A percentile compares a stretch with the other conserved stretches of the same genome.
Conservation (phyloP, 2,329 filamentous ascomycete genomes). For the Neurospora sp. region DNA sequence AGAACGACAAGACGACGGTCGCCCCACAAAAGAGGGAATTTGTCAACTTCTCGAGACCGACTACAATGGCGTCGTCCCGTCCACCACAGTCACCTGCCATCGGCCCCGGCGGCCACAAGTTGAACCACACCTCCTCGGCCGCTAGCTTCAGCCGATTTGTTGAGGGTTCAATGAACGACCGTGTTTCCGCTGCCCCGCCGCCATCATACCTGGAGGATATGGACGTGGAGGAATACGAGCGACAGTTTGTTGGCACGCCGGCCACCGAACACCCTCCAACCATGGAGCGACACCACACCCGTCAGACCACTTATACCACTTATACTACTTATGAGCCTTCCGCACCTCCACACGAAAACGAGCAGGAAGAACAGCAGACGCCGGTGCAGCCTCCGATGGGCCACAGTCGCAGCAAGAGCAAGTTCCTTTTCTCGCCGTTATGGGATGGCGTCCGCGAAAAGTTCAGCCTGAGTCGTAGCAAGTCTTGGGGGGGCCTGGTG, state of each 20-base stretch:
- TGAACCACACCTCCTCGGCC: conserved; percentile 4
- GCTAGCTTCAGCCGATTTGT: conserved; percentile 45
- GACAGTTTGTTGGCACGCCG: conserved; percentile 13
- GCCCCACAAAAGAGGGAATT: not conserved
- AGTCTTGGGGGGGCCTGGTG: conserved; percentile 16
- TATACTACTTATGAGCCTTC: not conserved
- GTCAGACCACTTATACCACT: not conserved
- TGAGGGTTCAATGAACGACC: conserved; percentile 83
- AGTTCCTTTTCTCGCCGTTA: conserved; percentile 24
- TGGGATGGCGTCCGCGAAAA: conserved; percentile 24
- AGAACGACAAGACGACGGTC: not conserved
- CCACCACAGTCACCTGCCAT: not conserved
- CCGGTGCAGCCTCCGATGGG: conserved; percentile 9
- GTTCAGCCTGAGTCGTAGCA: conserved; percentile 18
- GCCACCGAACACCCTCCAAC: not conserved
- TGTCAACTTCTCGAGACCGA: not conserved
- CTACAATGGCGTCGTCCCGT: not conserved
- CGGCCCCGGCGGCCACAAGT: not conserved
- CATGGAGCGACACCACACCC: not conserved
- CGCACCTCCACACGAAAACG: not conserved
- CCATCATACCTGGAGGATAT: conserved; percentile 49
- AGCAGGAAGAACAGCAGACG: conserved; percentile 6
- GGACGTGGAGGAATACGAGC: conserved; percentile 19
- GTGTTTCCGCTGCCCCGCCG: conserved; percentile 61
- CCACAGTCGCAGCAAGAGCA: conserved; percentile 7